Base-by-base conservation (phyloP, 176 grass and related monocot genomes). In the Avena sativa region DNA sequence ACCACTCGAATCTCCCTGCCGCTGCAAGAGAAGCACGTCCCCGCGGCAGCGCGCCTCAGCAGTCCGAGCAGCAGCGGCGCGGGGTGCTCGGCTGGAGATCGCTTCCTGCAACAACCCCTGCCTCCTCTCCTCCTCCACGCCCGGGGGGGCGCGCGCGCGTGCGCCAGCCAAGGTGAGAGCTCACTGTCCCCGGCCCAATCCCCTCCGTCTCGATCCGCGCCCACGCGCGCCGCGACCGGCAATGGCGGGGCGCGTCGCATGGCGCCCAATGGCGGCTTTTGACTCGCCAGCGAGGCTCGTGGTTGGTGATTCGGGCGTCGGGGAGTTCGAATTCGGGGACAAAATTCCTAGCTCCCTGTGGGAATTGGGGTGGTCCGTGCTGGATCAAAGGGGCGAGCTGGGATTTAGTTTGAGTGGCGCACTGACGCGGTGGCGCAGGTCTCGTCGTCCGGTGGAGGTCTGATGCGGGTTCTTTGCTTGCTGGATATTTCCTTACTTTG, bases 111-210 rank as follows among this genome's bases (percentile, higher is more conserved):
- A 58, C 40, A 4, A 51, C 20, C 23, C 85, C 49, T 16, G 64
- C 53, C 44, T 68, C 47, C 12, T 40, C 28, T 25, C 46, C 46
- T 63, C 46, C 12, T 61, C 65, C 20, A 66, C 26, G 51, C 52
- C 71, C 16, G 46, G 59, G 36, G n/a, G 58, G 23, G 44, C 48
- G 58, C 13, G 26, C 20, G 3, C 10, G 6, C 14, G 32, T 11
- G 71, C 40, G 76, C 66, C 9, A 67, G 89, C 80, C 78, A 64
- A 90, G 85, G 89, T 87, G 74, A 91, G 85, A 87, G 66, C 67
- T 79, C 84, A 23, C 71, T 34, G 77, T 9, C 49, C 48, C 59
- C 59, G 71, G 76, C 55, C 34, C 84, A 86, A 79, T 36, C 46
- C 65, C 30, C 60, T 21, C 30, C 8, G n/a, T 44, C 38, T 87